Evolutionary conservation across 116 monocot species (phyloP), one percentile per base, ranked within the genome.

Genomic region (Cymodocea nodosa): DNA sequence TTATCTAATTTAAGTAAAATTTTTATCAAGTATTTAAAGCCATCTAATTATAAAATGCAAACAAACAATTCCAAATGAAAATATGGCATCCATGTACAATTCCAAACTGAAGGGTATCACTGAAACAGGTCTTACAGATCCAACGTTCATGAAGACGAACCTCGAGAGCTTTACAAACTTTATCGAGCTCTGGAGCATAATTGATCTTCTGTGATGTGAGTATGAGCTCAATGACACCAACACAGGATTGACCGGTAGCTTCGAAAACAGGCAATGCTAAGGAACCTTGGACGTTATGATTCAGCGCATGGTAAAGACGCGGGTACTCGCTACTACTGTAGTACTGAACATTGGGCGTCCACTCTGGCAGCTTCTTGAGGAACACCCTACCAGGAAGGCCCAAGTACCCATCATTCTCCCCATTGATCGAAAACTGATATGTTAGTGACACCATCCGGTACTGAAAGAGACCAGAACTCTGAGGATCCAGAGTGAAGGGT

Each of bases 101-200:
- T 44, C 5, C 4, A 44, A 44, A 44, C 4, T 11, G 44, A 44
- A 6, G 6, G 44, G 11, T 11, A 44, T 30, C 1, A 30, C 5
- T 6, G 44, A 44, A 8, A 44, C 44, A 11, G 44, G 44, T 44
- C 9, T 6, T 44, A 4, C 44, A 44, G 44, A 44, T 1, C 44
- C 44, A 2, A 11, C 5, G 44, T 44, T 44, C 44, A 44, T 8
- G 44, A 44, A 6, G 54, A 6, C 9, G 15, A 50, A 93, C 92
- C 92, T 93, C 78, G 56, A 93, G 88, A 68, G 88, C 92, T 73
- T 85, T 92, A 79, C 92, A 92, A 30, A 92, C 83, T 87, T 83
- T 87, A 71, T 87, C 85, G 68, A 92, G 87, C 37, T 92, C 87
- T 35, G 68, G 62, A 44, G 85, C 82, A 80, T 87, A 92, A 60